Conservation (phyloP, 2,329 filamentous ascomycete species). For the Ascocoryne sarcoides region DNA sequence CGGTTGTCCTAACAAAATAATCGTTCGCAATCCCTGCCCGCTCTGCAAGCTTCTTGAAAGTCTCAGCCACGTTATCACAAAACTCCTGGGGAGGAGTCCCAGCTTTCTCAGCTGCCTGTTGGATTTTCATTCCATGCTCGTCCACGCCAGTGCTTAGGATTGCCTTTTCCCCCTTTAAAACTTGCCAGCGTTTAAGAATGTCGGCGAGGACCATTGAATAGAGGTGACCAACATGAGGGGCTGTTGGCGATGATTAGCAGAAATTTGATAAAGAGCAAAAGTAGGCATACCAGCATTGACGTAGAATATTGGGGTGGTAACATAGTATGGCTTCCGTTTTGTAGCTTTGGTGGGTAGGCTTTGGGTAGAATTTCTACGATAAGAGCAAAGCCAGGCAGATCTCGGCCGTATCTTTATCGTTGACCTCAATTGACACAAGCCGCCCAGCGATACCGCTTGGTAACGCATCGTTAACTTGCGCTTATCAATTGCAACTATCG, state of each 20-base stretch:
- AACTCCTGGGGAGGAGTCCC: constrained; percentile 70
- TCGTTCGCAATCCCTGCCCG: constrained; percentile 66
- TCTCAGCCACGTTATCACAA: constrained; percentile 74
- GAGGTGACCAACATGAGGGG: constrained; percentile 88
- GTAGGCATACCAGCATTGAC: constrained; percentile 71
- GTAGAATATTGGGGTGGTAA: constrained; percentile 97
- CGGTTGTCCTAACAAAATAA: constrained; percentile 88
- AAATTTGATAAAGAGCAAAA: not conserved
- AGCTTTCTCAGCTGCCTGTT: constrained; percentile 69
- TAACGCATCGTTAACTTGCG: too few species aligned
- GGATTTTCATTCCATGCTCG: constrained; percentile 96
- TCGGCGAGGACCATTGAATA: constrained; percentile 90
- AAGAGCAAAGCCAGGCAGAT: too few species aligned
- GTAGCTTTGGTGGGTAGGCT: too few species aligned
- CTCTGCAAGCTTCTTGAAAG: constrained; percentile 67
- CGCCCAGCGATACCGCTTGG: too few species aligned
- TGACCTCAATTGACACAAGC: too few species aligned
- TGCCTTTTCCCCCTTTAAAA: constrained; percentile 61
- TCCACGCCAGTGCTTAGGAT: constrained; percentile 86
- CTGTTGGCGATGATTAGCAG: constrained; percentile 36
- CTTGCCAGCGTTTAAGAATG: constrained; percentile 85
- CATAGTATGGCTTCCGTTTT: constrained; percentile 89
- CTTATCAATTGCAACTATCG: too few species aligned
- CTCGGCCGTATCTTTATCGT: too few species aligned
- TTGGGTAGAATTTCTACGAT: too few species aligned